A percentile compares a stretch with the other conserved stretches of the same genome.
These are phyloP conservation scores for Sporobolomyces roseus DNA, from an alignment of 768 basidiomycete species.

Conservation along the genomic window DNA sequence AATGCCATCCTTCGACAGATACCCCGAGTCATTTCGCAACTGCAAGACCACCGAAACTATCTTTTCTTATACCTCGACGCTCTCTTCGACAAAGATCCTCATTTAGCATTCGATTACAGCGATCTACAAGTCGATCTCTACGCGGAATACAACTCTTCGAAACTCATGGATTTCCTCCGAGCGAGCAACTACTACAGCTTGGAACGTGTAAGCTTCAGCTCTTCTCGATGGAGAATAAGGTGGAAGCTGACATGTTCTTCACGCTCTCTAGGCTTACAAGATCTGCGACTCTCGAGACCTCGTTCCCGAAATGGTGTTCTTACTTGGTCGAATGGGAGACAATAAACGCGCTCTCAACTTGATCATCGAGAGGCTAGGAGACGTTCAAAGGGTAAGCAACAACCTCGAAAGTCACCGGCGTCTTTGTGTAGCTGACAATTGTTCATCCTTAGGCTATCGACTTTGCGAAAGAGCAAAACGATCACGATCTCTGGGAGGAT, in stretches of 20 bases:
- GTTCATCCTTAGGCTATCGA: conserved; percentile 71
- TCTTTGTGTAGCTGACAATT: neutral
- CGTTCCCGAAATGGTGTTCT: conserved; percentile 94
- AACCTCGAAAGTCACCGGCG: neutral
- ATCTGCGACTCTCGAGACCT: conserved; percentile 79
- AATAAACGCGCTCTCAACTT: conserved; percentile 89
- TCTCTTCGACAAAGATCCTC: conserved; percentile 78
- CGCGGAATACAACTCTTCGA: conserved; percentile 73
- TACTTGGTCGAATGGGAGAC: conserved; percentile 95
- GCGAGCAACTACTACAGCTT: conserved; percentile 87
- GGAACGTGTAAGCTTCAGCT: conserved; percentile 60
- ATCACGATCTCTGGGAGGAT: conserved; percentile 97
- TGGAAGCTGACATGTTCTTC: neutral
- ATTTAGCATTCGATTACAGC: conserved; percentile 71
- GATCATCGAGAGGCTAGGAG: conserved; percentile 89
- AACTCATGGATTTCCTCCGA: conserved; percentile 84
- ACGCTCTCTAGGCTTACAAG: conserved; percentile 64
- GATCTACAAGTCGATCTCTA: conserved; percentile 84
- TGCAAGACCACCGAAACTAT: conserved; percentile 69
- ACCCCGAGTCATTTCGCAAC: conserved; percentile 78
- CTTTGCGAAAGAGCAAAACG: conserved; percentile 94
- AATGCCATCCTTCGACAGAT: conserved; percentile 55
- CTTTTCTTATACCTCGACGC: conserved; percentile 91
- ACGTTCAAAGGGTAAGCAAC: conserved; percentile 71
- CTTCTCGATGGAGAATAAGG: too few species aligned